These are phyloP conservation scores for Metschnikowia drakensbergensis DNA, from an alignment of 805 yeast species.

Conservation along the genomic window DNA sequence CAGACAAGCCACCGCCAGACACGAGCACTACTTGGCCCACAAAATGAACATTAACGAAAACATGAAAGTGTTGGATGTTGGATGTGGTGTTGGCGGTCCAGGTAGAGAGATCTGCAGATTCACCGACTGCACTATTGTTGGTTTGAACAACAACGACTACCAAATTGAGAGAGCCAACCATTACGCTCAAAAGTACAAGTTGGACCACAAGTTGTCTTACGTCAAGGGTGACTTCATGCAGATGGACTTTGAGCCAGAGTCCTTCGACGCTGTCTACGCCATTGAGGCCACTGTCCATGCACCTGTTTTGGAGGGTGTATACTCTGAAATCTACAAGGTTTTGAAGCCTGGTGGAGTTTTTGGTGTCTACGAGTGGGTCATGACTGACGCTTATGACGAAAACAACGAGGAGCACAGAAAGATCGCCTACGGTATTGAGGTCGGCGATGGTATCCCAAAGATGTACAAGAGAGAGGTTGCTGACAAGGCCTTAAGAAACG, in stretches of 20 bases:
- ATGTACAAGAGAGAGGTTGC: slow-evolving; percentile 89
- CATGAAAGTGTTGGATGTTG: slow-evolving; percentile 92
- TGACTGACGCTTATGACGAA: slow-evolving; percentile 93
- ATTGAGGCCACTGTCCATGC: slow-evolving; percentile 99
- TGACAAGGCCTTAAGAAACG: slow-evolving; percentile 74
- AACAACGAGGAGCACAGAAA: slow-evolving; percentile 83
- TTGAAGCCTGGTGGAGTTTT: slow-evolving; percentile 97
- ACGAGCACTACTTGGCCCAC: slow-evolving; percentile 90
- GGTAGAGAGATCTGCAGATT: slow-evolving; percentile 94
- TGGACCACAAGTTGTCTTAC: slow-evolving; percentile 71
- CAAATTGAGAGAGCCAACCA: slow-evolving; percentile 87
- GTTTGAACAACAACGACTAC: slow-evolving; percentile 95
- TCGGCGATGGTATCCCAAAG: slow-evolving; percentile 98
- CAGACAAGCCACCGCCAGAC: slow-evolving; percentile 92
- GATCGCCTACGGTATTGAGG: slow-evolving; percentile 94
- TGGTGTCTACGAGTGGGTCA: slow-evolving; percentile 99
- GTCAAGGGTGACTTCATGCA: slow-evolving; percentile 99
- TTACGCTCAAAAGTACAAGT: slow-evolving; percentile 63
- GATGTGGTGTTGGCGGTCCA: slow-evolving; percentile 99
- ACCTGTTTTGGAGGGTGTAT: slow-evolving; percentile 93
- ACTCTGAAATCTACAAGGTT: slow-evolving; percentile 88
- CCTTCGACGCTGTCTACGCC: slow-evolving; percentile 96
- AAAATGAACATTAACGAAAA: slow-evolving; percentile 75
- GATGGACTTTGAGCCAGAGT: slow-evolving; percentile 87
- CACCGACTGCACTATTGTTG: slow-evolving; percentile 81